These are phyloP conservation scores for Punica granatum DNA, from an alignment of 345 rosid species.

Conservation along the genomic window DNA sequence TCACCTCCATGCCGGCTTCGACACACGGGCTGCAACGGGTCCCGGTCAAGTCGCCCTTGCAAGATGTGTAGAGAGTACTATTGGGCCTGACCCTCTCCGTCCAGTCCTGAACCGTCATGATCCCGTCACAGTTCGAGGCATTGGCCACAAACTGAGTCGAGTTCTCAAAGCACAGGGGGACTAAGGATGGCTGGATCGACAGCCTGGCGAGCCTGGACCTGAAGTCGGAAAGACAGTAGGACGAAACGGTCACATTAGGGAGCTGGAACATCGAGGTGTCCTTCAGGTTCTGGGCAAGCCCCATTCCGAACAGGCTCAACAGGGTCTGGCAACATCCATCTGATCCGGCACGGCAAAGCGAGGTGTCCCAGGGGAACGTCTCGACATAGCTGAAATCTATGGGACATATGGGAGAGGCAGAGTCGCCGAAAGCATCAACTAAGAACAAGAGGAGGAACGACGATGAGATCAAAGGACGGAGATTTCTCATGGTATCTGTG, in stretches of 20 bases:
- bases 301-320: slow-evolving; percentile 44
- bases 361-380: slow-evolving; percentile 50
- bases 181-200: slow-evolving; percentile 25
- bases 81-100: slow-evolving; percentile 20
- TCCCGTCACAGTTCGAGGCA: slow-evolving; percentile 35
- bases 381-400: slow-evolving; percentile 42
- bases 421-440: slow-evolving; percentile 9
- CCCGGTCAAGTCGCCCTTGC: slow-evolving; percentile 32
- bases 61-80: slow-evolving; percentile 29
- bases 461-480: slow-evolving; percentile 1
- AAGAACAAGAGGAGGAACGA: slow-evolving; percentile 10
- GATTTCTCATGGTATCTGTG: slow-evolving; percentile 12
- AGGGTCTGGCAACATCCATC: slow-evolving; percentile 43
- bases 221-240: slow-evolving; percentile 39
- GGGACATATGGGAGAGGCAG: slow-evolving; percentile 35
- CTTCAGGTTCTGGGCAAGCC: slow-evolving; percentile 36
- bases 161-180: slow-evolving; percentile 31
- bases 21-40: slow-evolving; percentile 39
- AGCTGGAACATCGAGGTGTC: slow-evolving; percentile 43
- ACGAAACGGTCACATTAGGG: slow-evolving; percentile 16
- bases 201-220: slow-evolving; percentile 21
- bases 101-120: slow-evolving; percentile 37
- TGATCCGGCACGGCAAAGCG: slow-evolving; percentile 21
- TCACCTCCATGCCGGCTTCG: slow-evolving; percentile 39
- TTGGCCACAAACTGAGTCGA: slow-evolving; percentile 29